Conservation (phyloP, 768 basidiomycete species). For the Boletus bicolor region DNA sequence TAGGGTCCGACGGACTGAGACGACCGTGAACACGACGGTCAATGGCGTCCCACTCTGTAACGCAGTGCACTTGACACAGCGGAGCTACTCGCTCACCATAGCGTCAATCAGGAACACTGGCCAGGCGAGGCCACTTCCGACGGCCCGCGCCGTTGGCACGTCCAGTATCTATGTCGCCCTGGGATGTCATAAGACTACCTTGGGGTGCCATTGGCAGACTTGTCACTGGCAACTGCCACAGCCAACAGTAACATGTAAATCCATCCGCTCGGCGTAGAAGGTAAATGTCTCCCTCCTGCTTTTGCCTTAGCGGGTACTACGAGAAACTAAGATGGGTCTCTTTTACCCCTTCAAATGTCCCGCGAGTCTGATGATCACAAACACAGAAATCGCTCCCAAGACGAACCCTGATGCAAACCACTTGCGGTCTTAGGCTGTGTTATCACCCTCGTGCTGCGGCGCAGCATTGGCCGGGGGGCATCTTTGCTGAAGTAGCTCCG, state of each 20-base stretch:
- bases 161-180: too few species aligned
- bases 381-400: slow-evolving; percentile 12
- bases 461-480: slow-evolving; percentile 13
- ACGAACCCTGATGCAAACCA: slow-evolving; percentile 20
- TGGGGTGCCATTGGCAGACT: background rate
- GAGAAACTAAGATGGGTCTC: background rate
- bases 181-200: background rate
- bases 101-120: too few species aligned
- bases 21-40: too few species aligned
- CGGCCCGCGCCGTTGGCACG: too few species aligned
- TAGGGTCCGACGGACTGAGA: too few species aligned
- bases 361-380: slow-evolving; percentile 4
- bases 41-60: too few species aligned
- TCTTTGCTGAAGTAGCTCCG: slow-evolving; percentile 19
- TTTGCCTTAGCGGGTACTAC: background rate
- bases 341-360: background rate
- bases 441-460: background rate
- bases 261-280: background rate
- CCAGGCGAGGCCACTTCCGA: too few species aligned
- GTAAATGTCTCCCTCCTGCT: background rate
- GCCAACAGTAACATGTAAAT: background rate
- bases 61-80: too few species aligned
- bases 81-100: too few species aligned
- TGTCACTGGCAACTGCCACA: background rate
- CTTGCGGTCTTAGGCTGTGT: background rate